Conservation (phyloP, 1,284 basidiomycete species). For the Lentinula novae-zelandiae region DNA sequence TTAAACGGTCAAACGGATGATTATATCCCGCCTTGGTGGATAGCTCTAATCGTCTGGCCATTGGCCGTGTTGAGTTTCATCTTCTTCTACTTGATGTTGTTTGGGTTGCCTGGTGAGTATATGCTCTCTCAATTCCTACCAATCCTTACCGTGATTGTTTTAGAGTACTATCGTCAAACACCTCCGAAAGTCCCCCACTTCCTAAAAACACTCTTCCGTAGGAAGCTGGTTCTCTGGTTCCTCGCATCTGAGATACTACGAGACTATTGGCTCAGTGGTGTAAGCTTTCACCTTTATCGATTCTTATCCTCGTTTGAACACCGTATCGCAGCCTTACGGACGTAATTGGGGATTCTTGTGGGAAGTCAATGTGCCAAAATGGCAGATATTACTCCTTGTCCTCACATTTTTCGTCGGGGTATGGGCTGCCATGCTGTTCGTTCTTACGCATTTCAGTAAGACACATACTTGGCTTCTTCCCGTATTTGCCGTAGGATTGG, state of each 20-base stretch:
- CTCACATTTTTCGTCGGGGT: conserved; percentile 81
- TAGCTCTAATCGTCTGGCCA: conserved; percentile 82
- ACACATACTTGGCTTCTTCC: conserved; percentile 94
- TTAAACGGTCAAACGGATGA: conserved; percentile 54
- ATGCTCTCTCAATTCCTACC: neutral
- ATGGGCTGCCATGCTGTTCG: conserved; percentile 72
- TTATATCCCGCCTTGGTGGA: conserved; percentile 73
- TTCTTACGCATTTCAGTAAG: conserved; percentile 84
- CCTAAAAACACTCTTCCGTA: conserved; percentile 79
- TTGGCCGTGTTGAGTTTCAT: conserved; percentile 68
- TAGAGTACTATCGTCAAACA: conserved; percentile 83
- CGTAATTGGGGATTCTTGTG: conserved; percentile 95
- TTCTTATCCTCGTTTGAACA: neutral
- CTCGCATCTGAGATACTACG: conserved; percentile 84
- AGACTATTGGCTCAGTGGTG: conserved; percentile 91
- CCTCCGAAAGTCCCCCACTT: conserved; percentile 93
- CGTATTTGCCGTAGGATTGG: conserved; percentile 92
- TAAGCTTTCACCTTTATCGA: conserved; percentile 32
- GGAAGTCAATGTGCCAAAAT: conserved; percentile 77
- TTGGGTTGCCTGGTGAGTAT: conserved; percentile 76
- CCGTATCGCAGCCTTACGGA: conserved; percentile 63
- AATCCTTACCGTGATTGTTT: neutral
- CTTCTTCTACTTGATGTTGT: conserved; percentile 80
- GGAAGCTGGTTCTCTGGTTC: conserved; percentile 93
- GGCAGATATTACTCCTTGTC: conserved; percentile 79